Evolutionary conservation across 148 eudicot genomes (phyloP), one percentile per base, ranked within the genome.

Genomic region (Vaccinium myrtillus): DNA sequence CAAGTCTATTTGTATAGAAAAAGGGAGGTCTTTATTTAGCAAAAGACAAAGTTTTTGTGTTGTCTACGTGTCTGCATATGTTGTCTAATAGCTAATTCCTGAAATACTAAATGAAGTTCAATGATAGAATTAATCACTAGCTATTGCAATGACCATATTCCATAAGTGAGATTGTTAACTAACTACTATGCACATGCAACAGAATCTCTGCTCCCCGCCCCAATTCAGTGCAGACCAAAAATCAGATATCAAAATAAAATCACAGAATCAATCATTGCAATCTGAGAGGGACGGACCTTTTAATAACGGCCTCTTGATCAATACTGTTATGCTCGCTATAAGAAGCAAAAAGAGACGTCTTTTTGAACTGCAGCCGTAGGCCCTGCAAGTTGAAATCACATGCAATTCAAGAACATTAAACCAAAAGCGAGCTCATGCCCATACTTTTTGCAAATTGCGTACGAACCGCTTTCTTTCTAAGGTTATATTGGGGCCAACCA

Each of bases 251-350:
- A 27, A 36, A 39, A 5, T 8, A 65, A 19, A 43, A 9, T 77
- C 18, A 1, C 27, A 11, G 59, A 13, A 81, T 16, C 58, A 19
- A 69, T 32, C 71, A 86, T 87, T 61, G 39, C 46, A 25, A 53
- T 78, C 70, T n/a, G 63, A 78, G 83, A 49, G 55, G 73, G 78
- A 78, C 81, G 56, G 87, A 91, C 89, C 89, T 88, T 27, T 49
- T 50, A 19, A 58, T 70, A 16, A 61, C 9, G 39, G 75, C 39
- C 15, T 82, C 76, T 58, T 49, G 79, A 23, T 56, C 83, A 77
- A 54, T 82, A 67, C 23, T 70, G 63, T 51, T 19, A 55, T 36
- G 43, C 32, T 53, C 9, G 6, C 63, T 46, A 80, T 19, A 48
- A 58, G 83, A 21, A 53, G 85, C 83, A 46, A 53, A 78, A 25